Evolutionary conservation across 1,139 yeast genomes (phyloP), one percentile per base, ranked within the genome.

Genomic region (Candida glucosophila): DNA sequence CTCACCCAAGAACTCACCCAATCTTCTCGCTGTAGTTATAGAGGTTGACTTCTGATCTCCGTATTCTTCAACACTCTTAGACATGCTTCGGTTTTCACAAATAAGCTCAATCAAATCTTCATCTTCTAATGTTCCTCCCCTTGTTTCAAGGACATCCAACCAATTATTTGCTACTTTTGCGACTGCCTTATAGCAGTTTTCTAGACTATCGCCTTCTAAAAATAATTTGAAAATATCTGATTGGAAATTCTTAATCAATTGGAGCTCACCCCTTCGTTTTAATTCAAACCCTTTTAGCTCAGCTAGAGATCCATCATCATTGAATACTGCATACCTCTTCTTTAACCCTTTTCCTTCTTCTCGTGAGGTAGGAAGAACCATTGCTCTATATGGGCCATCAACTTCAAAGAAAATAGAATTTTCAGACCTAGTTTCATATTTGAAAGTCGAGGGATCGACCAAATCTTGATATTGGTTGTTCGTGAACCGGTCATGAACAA

Each of bases 351-450:
- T 88, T 25, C 95, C 97, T 60, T 90, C 98, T 50, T 92, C 98
- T 40, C 85, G 85, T 0, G 98, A 90, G 0, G 98, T 86, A 6
- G 99, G 99, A 31, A 92, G 65, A 33, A 92, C 73, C 98, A 92
- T 92, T 0, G 98, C 98, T 43, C 77, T 81, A 52, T 92, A 92
- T 1, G 99, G 99, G 8, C 99, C 99, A 60, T 92, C 99, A 14
- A 92, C 95, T 52, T 92, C 99, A 43, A 92, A 92, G 54, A 90
- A 90, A 50, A 92, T 92, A 12, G 96, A 81, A 50, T 92, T 92
- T 44, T 92, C 98, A 12, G 92, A 77, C 30, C 69, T 71, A 0
- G 88, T 80, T 28, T 77, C 73, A 51, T 88, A 90, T 37, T 71
- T 73, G 49, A 74, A 70, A 7, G 62, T 68, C 2, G 63, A 65